These are phyloP conservation scores for Lachnellula arida DNA, from an alignment of 2,329 filamentous ascomycete species.

Conservation along the genomic window DNA sequence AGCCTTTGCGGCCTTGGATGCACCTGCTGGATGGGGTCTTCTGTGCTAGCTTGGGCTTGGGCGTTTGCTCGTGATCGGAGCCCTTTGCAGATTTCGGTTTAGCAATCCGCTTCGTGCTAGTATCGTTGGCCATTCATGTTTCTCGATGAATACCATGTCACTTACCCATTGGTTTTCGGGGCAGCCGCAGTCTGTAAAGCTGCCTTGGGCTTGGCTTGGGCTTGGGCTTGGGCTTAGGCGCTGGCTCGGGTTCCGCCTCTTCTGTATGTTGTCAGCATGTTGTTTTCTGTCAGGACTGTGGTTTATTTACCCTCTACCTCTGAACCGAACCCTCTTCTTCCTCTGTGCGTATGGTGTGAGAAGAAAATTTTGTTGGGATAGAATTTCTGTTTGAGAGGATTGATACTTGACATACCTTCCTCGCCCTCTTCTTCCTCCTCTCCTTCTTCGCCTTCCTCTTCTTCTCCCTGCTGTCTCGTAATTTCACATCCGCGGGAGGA, in stretches of 20 bases:
- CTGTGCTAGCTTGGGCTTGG: background rate
- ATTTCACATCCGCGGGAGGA: background rate
- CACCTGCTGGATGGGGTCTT: too few species aligned
- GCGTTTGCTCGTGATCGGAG: background rate
- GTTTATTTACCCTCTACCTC: too few species aligned
- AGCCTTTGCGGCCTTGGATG: too few species aligned
- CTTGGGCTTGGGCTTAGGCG: background rate
- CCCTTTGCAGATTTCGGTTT: background rate
- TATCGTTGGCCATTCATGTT: too few species aligned
- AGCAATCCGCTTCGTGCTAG: background rate
- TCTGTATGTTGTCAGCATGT: background rate
- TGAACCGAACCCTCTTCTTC: background rate
- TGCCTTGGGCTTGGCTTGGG: too few species aligned
- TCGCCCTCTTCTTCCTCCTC: background rate
- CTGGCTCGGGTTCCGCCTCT: background rate
- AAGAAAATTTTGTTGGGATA: too few species aligned
- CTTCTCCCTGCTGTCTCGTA: background rate
- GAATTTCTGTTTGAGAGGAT: background rate
- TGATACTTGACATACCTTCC: background rate
- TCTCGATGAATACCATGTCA: background rate
- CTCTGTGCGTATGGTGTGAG: background rate
- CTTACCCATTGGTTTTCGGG: background rate
- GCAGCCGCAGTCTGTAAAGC: too few species aligned
- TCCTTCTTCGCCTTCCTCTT: background rate
- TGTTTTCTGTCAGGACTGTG: background rate